Percentiles rank a stretch among this genome's conserved stretches.
phyloP scores from a whole-genome alignment of 257 asterid genomes.

The Gynochthodes officinalis region DNA sequence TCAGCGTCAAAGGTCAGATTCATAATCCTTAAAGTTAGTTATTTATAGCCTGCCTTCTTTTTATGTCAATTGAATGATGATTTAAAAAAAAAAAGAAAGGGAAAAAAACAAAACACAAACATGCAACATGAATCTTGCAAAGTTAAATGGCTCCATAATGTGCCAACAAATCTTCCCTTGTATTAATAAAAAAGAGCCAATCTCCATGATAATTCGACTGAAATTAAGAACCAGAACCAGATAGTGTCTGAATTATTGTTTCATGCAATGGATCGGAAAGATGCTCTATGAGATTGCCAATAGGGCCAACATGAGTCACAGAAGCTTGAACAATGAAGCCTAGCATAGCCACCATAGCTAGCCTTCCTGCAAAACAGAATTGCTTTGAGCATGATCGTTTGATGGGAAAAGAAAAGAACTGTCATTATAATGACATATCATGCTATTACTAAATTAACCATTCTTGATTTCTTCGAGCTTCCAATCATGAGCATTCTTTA shows the following conservation, averaged over 20 bases:
- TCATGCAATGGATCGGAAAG: constrained; percentile 83
- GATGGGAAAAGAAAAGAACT: neutral
- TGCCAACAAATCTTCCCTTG: neutral
- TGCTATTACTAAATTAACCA: constrained; percentile 35
- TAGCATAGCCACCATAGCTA: constrained; percentile 88
- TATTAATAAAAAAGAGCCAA: neutral
- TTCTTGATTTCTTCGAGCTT: constrained; percentile 90
- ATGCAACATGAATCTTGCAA: neutral
- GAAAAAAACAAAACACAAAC: no score
- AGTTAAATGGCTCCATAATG: neutral
- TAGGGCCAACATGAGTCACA: constrained; percentile 82
- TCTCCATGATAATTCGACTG: no score
- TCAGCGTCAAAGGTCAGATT: neutral
- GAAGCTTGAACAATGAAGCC: constrained; percentile 84
- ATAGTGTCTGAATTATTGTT: constrained; percentile 61
- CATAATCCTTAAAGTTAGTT: neutral
- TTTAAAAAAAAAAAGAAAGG: no score
- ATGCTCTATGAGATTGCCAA: constrained; percentile 69
- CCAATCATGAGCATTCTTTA: constrained; percentile 74
- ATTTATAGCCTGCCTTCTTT: neutral
- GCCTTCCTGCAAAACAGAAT: constrained; percentile 45
- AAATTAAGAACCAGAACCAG: constrained; percentile 41
- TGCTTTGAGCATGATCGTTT: no score
- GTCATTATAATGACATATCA: neutral
- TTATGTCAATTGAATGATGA: neutral